phyloP scores from a whole-genome alignment of 257 asterid species.

The Gynochthodes officinalis region DNA sequence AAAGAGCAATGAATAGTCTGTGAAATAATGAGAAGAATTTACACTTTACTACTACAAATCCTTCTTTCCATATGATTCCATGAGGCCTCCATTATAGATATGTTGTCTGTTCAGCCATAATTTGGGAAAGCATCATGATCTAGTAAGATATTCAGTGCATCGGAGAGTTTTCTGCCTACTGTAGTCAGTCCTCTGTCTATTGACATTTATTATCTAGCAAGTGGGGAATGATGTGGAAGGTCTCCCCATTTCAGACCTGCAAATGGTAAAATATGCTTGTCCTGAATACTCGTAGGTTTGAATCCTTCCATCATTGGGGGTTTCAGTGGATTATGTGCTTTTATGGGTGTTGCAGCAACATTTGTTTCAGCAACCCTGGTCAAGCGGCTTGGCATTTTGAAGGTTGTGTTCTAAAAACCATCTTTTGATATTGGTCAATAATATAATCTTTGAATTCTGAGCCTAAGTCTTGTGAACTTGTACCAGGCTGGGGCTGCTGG shows the following conservation, averaged over 20 bases:
- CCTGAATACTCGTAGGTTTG: slow-evolving; percentile 53
- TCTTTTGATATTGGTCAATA: neutral
- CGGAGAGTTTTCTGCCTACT: neutral
- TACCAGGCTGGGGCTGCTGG: slow-evolving; percentile 98
- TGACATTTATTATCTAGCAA: neutral
- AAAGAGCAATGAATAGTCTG: neutral
- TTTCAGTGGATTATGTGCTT: slow-evolving; percentile 87
- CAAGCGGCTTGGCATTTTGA: slow-evolving; percentile 64
- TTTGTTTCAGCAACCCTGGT: slow-evolving; percentile 82
- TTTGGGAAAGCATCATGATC: too few relatives aligned
- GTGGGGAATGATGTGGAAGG: neutral
- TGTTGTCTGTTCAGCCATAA: neutral
- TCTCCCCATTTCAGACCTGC: neutral
- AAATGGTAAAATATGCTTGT: neutral
- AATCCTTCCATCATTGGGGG: slow-evolving; percentile 89
- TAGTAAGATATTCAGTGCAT: neutral
- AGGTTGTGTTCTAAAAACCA: slow-evolving; percentile 36
- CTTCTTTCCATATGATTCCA: neutral
- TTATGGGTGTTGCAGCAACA: slow-evolving; percentile 93
- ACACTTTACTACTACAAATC: neutral
- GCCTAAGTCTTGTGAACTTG: slow-evolving; percentile 23
- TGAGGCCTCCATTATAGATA: neutral
- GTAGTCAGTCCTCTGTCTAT: neutral
- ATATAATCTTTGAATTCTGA: slow-evolving; percentile 5
- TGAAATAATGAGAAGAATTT: neutral